These are phyloP conservation scores for Falciphora oryzae DNA, from an alignment of 2,329 filamentous ascomycete genomes.

Conservation along the genomic window DNA sequence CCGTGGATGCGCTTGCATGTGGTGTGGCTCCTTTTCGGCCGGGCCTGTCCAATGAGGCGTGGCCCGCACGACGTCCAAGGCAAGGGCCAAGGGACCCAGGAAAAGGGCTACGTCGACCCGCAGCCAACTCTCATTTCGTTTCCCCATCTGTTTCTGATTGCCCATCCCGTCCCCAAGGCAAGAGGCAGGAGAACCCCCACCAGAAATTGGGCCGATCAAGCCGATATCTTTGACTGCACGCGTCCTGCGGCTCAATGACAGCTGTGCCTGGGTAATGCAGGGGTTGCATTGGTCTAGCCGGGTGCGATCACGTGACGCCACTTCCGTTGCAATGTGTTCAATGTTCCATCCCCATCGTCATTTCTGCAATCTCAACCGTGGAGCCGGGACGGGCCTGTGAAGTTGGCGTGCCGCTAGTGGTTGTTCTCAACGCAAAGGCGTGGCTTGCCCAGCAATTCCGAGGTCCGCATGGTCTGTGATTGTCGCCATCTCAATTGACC, in stretches of 20 bases:
- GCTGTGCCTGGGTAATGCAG: background rate
- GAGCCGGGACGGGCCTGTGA: too few relatives aligned
- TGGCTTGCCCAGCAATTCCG: background rate
- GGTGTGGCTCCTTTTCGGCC: background rate
- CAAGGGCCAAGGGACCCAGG: background rate
- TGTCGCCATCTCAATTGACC: background rate
- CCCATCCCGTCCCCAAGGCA: too few relatives aligned
- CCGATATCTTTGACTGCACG: background rate
- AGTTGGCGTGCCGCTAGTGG: background rate
- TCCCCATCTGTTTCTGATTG: background rate
- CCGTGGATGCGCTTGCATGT: background rate
- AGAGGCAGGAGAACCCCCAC: background rate
- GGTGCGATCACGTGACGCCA: background rate
- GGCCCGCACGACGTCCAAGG: background rate
- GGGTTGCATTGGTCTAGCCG: background rate
- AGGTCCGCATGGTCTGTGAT: background rate
- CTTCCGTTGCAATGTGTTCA: background rate
- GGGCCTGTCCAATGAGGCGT: background rate
- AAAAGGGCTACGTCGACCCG: background rate
- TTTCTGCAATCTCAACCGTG: conserved; percentile 1
- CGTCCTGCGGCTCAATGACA: background rate
- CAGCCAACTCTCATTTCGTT: background rate
- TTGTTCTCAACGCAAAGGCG: background rate
- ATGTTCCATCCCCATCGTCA: background rate
- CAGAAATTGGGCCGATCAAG: background rate